phyloP scores from a whole-genome alignment of 2,329 filamentous ascomycete species.

The Alternaria sp. region DNA sequence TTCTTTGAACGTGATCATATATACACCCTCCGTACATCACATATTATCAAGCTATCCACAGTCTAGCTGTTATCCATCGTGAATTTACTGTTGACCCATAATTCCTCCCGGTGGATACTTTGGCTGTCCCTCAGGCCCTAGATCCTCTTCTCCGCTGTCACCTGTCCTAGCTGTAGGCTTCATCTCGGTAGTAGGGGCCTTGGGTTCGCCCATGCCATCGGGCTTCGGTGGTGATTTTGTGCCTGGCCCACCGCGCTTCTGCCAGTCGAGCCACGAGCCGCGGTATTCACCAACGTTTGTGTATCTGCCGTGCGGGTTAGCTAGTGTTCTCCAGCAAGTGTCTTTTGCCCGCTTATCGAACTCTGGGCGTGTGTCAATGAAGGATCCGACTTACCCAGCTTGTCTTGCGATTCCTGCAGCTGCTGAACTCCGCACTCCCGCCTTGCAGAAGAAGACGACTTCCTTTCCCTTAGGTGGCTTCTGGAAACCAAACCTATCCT shows the following conservation, averaged over 20 bases:
- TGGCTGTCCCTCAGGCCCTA: constrained; percentile 13
- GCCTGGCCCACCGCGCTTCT: constrained; percentile 67
- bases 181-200: constrained; percentile 18
- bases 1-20: no score
- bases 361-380: background rate
- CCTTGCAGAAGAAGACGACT: constrained; percentile 85
- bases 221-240: constrained; percentile 27
- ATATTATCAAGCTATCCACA: background rate
- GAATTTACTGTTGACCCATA: constrained; percentile 2
- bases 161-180: constrained; percentile 15
- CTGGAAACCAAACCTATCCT: constrained; percentile 76
- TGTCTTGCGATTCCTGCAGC: constrained; percentile 78
- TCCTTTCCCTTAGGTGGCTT: constrained; percentile 35
- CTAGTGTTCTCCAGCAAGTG: background rate
- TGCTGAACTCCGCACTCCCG: constrained; percentile 79
- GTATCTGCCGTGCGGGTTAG: constrained; percentile 54
- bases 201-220: constrained; percentile 27
- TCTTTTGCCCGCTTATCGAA: background rate
- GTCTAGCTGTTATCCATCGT: no score
- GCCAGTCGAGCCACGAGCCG: constrained; percentile 86
- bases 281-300: constrained; percentile 72
- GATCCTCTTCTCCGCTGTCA: constrained; percentile 23
- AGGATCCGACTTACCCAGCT: constrained; percentile 67
- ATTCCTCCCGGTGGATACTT: constrained; percentile 1
- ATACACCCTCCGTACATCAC: background rate